Conservation (phyloP, 1,284 basidiomycete genomes). For the Coniophora puteana region DNA sequence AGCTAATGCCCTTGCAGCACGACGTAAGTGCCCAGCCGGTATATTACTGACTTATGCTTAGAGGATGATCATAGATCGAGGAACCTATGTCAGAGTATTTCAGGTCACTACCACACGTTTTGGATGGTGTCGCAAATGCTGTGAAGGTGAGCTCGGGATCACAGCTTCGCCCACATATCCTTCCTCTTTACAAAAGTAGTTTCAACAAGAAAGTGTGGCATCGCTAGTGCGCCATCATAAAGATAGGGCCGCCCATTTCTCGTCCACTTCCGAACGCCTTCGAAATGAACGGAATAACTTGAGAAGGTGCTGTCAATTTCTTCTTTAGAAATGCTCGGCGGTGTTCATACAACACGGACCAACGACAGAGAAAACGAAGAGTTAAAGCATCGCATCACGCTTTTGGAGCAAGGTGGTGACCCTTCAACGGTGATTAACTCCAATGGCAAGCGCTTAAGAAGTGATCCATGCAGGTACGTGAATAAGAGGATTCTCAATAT, state of each 20-base stretch:
- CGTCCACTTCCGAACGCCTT: constrained; percentile 28
- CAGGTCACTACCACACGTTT: constrained; percentile 49
- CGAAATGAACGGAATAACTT: constrained; percentile 43
- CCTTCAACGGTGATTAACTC: constrained; percentile 39
- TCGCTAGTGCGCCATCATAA: constrained; percentile 60
- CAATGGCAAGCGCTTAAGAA: constrained; percentile 64
- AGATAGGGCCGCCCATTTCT: constrained; percentile 33
- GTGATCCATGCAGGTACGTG: constrained; percentile 43
- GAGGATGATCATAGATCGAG: constrained; percentile 50
- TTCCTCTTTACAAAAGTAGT: constrained; percentile 40
- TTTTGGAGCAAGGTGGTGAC: constrained; percentile 22
- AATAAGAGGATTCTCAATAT: not conserved
- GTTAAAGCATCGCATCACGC: constrained; percentile 34
- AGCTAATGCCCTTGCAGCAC: constrained; percentile 65
- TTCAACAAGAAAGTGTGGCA: constrained; percentile 74
- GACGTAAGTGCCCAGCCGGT: constrained; percentile 45
- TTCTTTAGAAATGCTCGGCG: constrained; percentile 3
- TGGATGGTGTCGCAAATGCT: constrained; percentile 62
- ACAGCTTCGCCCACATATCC: constrained; percentile 2
- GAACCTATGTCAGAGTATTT: constrained; percentile 79
- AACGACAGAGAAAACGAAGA: constrained; percentile 48
- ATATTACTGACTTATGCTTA: not conserved
- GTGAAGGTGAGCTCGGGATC: constrained; percentile 56
- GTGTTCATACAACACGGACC: constrained; percentile 7
- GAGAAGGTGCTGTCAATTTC: constrained; percentile 43